These are phyloP conservation scores for Arabidopsis thaliana DNA, from an alignment of 345 rosid genomes.

Conservation along the genomic window DNA sequence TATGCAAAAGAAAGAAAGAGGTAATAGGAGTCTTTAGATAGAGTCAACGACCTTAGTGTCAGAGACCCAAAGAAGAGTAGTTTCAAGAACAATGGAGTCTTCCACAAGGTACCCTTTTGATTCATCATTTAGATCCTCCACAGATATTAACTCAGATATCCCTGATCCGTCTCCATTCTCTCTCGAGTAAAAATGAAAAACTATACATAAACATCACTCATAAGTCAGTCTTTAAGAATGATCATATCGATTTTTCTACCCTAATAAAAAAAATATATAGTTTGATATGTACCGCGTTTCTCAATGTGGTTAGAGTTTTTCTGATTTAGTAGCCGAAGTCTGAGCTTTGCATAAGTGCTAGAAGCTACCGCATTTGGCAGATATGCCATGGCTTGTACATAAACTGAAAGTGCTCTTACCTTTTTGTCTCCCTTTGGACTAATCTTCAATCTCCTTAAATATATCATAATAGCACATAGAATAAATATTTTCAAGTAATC, in stretches of 20 bases:
- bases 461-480: not conserved
- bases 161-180: not conserved
- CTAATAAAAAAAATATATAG: not conserved
- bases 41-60: constrained; percentile 9
- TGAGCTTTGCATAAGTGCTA: constrained; percentile 8
- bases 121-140: constrained; percentile 27
- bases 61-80: not conserved
- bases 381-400: constrained; percentile 8
- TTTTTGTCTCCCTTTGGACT: too few species aligned
- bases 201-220: too few species aligned
- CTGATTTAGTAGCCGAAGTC: not conserved
- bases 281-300: not conserved
- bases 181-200: too few species aligned
- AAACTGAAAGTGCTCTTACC: not conserved
- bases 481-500: not conserved
- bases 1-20: not conserved
- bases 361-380: not conserved
- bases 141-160: not conserved
- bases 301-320: constrained; percentile 9
- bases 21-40: not conserved
- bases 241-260: too few species aligned
- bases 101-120: constrained; percentile 23
- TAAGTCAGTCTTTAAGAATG: too few species aligned
- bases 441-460: too few species aligned
- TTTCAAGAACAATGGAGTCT: constrained; percentile 13